Percentiles rank a stretch among this genome's conserved stretches.
These are phyloP conservation scores for Vaccinium corymbosum DNA, from an alignment of 148 eudicot species.

Conservation along the genomic window DNA sequence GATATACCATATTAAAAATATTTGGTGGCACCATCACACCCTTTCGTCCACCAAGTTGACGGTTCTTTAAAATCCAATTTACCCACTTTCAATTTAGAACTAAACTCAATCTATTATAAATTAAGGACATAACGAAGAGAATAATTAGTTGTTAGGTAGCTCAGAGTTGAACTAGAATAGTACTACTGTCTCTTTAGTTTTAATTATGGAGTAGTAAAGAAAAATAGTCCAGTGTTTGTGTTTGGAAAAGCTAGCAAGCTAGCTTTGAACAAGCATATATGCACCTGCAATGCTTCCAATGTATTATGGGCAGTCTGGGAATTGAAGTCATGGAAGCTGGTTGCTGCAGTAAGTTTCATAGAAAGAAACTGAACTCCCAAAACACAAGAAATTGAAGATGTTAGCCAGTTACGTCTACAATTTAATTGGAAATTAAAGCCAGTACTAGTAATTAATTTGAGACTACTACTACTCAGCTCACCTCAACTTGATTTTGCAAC, in stretches of 20 bases:
- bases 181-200: not conserved
- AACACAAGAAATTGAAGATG: not conserved
- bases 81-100: not conserved
- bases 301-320: slow-evolving; percentile 29
- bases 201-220: not conserved
- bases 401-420: not conserved
- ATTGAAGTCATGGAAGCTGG: slow-evolving; percentile 53
- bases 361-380: slow-evolving; percentile 58
- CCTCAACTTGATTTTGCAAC: slow-evolving; percentile 87
- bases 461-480: slow-evolving; percentile 16
- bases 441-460: not conserved
- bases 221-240: not conserved
- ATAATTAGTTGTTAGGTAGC: not conserved
- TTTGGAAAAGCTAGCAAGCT: not conserved
- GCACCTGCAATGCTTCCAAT: slow-evolving; percentile 43
- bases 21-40: not conserved
- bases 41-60: not conserved
- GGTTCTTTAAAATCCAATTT: not conserved
- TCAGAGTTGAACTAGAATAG: not conserved
- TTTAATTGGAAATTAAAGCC: no score
- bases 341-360: slow-evolving; percentile 74
- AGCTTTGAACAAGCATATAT: not conserved
- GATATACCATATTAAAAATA: no score
- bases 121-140: not conserved
- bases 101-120: not conserved